These are phyloP conservation scores for Penicillium capsulatum DNA, from an alignment of 2,329 filamentous ascomycete species.

Conservation along the genomic window DNA sequence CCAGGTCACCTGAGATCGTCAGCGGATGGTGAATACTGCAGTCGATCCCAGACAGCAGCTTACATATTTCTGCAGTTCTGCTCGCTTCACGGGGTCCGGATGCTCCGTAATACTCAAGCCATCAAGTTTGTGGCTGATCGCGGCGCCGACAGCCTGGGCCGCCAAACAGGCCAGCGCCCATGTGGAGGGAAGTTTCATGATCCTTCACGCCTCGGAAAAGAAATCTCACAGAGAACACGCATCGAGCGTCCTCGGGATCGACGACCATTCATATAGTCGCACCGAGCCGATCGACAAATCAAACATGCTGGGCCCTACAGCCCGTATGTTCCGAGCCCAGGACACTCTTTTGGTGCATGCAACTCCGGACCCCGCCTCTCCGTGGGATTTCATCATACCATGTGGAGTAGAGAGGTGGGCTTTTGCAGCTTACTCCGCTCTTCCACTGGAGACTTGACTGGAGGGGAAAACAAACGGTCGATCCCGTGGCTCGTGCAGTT, in stretches of 20 bases:
- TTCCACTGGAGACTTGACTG: conserved; percentile 6
- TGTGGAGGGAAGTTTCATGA: conserved; percentile 39
- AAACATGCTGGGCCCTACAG: conserved; percentile 3
- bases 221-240: too few relatives aligned
- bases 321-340: too few relatives aligned
- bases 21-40: background rate
- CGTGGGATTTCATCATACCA: too few relatives aligned
- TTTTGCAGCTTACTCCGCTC: too few relatives aligned
- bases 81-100: conserved; percentile 42
- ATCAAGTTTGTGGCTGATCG: conserved; percentile 49
- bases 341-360: conserved; percentile 5
- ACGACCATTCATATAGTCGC: conserved; percentile 17
- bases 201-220: too few relatives aligned
- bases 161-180: conserved; percentile 39
- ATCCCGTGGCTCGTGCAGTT: conserved; percentile 12
- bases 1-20: conserved; percentile 55
- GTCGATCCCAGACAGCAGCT: conserved; percentile 19
- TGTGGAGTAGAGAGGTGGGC: too few relatives aligned
- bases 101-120: conserved; percentile 45
- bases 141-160: conserved; percentile 45
- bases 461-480: conserved; percentile 12
- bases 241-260: conserved; percentile 10
- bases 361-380: too few relatives aligned
- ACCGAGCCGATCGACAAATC: conserved; percentile 6
- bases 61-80: conserved; percentile 54